Evolutionary conservation across 768 basidiomycete genomes (phyloP), one percentile per base, ranked within the genome.

Genomic region (Hirschioporus abietinus): DNA sequence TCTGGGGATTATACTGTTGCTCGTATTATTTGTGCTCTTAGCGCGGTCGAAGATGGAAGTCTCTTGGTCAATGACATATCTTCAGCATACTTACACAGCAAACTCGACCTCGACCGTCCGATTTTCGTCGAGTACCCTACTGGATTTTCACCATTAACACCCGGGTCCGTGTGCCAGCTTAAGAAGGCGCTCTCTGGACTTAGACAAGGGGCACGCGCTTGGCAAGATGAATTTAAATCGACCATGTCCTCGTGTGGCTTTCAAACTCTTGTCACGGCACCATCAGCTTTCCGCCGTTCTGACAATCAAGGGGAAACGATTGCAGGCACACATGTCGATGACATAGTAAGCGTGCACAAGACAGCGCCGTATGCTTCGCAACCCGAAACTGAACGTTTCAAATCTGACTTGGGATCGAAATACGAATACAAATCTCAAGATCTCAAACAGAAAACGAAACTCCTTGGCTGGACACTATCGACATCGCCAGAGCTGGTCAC

Each of bases 11-110:
- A 15, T 20, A 52, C 42, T 10, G 42, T 52, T 52, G 42, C 42
- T 60, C 70, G 75, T 0, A 69, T 78, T 3, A 68, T 84, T 1
- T 70, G 80, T 0, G 77, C 80, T 25, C 65, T 82, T 7, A 79
- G 77, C 0, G 78, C 78, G 0, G 3, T 65, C 0, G 60, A 73
- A 0, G 76, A 75, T 35, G 82, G 76, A 77, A 78, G 78, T 15
- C 68, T 78, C 0, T 70, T 76, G 7, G 80, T 82, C 57, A 71
- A 80, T 6, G 78, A 82, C 68, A 72, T 82, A 26, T 80, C 79
- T 35, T 79, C 76, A 0, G 78, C 80, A 0, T 82, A 77, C 69
- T 74, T 82, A 0, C 71, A 81, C 68, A 76, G 78, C 52, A 3
- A 12, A 20, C 20, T 52, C 12, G 60, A 61, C 9, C 23, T 61